Conservation (phyloP, 768 basidiomycete genomes). For the Boletus barrowsii region DNA sequence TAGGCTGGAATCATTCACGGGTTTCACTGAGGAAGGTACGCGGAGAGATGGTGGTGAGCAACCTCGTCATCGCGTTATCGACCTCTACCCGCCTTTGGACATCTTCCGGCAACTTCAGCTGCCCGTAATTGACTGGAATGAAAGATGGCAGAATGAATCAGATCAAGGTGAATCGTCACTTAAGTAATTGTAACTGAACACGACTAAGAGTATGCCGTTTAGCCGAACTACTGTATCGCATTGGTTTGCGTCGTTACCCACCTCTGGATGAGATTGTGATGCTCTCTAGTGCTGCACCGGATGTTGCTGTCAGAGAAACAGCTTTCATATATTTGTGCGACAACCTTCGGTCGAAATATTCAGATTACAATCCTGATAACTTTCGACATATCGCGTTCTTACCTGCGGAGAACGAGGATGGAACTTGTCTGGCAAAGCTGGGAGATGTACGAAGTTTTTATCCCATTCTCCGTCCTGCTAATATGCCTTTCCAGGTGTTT, state of each 20-base stretch:
- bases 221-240: conserved; percentile 70
- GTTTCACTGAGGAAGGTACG: conserved; percentile 10
- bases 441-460: conserved; percentile 48
- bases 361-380: conserved; percentile 46
- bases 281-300: conserved; percentile 32
- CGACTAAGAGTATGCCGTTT: neutral
- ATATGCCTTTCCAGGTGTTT: neutral
- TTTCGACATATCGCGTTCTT: conserved; percentile 67
- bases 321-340: conserved; percentile 80
- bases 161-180: conserved; percentile 65
- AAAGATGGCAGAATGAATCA: conserved; percentile 62
- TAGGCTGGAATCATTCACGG: neutral
- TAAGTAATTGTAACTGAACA: neutral
- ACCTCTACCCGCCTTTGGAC: conserved; percentile 81
- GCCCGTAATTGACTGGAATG: conserved; percentile 82
- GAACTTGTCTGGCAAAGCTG: conserved; percentile 52
- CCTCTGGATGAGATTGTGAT: conserved; percentile 65
- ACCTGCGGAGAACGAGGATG: conserved; percentile 56
- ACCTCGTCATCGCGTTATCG: conserved; percentile 53
- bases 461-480: neutral
- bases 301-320: conserved; percentile 42
- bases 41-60: conserved; percentile 21
- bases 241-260: conserved; percentile 65
- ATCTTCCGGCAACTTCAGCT: conserved; percentile 64
- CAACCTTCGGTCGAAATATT: conserved; percentile 57